Base-by-base conservation (phyloP, 345 rosid genomes). In the Zanthoxylum bungeanum region DNA sequence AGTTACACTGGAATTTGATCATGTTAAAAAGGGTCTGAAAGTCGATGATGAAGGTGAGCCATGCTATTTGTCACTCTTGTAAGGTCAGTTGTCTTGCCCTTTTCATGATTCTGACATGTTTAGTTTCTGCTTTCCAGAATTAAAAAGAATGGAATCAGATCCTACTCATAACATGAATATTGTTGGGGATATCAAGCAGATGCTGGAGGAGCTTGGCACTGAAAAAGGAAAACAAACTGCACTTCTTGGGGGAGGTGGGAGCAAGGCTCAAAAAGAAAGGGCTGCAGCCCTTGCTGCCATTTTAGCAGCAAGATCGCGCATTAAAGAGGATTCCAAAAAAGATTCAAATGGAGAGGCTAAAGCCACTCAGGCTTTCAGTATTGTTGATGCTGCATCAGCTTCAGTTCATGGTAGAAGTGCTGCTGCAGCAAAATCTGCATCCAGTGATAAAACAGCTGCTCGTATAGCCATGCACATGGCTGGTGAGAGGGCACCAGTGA, bases 371-470 rank as follows among this genome's bases (percentile, higher is more conserved):
- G 79, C 79, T 50, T 92, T 75, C 78, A 91, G 98, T 76, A 81
- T 95, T 73, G 98, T 95, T 49, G 98, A 95, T 82, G 98, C 96
- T 62, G 99, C 97, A 46, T 95, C 99, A 66, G 97, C 99, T 76
- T 85, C 99, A 0, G 96, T 95, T 59, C 91, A 88, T 40, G 99
- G 99, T 76, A 88, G 97, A 85, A 95, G 97, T 84, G 96, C 97
- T 69, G 89, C 83, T 52, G 91, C 98, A 60, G 97, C 98, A 55
- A 95, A 89, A 87, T 90, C 90, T 75, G 84, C 91, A 50, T 71
- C 91, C 68, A 78, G 79, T 74, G 89, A 92, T 84, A 95, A 92
- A 78, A 86, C 97, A 60, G 93, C 91, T 80, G 97, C 99, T 73
- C 84, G 91, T 56, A 92, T 95, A 76, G 98, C 96, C 59, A 85